phyloP scores from a whole-genome alignment of 495 filamentous ascomycete species.

The Annulohypoxylon nitens region DNA sequence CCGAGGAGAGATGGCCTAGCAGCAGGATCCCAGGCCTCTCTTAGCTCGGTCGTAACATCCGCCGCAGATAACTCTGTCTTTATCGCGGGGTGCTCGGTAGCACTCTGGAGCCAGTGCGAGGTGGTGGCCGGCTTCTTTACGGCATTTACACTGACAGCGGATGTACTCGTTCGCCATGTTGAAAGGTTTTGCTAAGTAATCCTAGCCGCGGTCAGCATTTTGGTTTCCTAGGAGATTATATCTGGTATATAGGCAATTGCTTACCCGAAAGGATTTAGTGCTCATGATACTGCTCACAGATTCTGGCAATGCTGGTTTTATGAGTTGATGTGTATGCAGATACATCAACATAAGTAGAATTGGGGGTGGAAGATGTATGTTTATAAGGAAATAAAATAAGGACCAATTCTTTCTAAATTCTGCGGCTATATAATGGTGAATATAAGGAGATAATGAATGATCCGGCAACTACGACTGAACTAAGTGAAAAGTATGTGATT shows the following conservation, averaged over 20 bases:
- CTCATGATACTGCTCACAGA: no score
- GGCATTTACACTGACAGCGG: conserved; percentile 12
- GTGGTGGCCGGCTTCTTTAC: background rate
- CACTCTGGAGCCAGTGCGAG: background rate
- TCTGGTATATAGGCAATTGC: background rate
- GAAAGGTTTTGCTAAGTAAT: background rate
- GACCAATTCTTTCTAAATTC: no score
- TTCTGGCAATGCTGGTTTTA: no score
- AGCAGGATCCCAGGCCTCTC: conserved; percentile 7
- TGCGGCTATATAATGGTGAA: no score
- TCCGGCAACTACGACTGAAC: no score
- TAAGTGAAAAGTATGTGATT: no score
- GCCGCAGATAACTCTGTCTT: conserved; percentile 7
- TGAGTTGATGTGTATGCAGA: no score
- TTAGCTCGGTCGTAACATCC: conserved; percentile 23
- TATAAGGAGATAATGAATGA: no score
- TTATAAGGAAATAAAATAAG: no score
- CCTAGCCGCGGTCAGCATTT: background rate
- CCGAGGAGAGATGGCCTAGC: conserved; percentile 1
- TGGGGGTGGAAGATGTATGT: no score
- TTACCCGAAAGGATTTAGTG: no score
- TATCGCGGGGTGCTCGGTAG: background rate
- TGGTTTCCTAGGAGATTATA: background rate
- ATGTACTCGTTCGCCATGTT: background rate
- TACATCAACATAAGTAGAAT: no score